Conservation (phyloP, 805 yeast species). For the Middelhovenomyces tepae region DNA sequence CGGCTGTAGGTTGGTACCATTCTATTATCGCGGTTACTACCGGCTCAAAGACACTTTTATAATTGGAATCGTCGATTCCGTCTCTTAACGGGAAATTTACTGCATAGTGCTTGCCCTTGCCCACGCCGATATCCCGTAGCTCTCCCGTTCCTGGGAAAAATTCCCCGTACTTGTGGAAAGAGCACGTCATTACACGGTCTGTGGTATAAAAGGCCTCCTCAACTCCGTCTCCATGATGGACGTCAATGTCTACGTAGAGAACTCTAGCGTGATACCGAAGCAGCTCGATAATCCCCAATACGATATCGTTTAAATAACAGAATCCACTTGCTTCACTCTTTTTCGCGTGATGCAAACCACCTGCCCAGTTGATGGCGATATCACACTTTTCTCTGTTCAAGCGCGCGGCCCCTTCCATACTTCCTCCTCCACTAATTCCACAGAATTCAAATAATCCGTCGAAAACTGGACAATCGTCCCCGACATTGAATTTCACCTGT, state of each 20-base stretch:
- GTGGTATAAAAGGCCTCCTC: conserved; percentile 95
- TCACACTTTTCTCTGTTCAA: conserved; percentile 80
- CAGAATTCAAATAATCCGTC: conserved; percentile 92
- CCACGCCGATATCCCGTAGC: conserved; percentile 80
- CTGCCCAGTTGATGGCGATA: conserved; percentile 93
- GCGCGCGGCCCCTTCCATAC: conserved; percentile 77
- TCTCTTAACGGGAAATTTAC: conserved; percentile 89
- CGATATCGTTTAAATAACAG: conserved; percentile 92
- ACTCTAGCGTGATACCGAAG: conserved; percentile 87
- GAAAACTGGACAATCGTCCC: conserved; percentile 92
- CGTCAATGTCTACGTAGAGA: conserved; percentile 85
- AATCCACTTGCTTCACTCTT: conserved; percentile 92
- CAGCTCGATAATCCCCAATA: conserved; percentile 74
- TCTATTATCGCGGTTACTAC: conserved; percentile 78
- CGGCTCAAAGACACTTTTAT: conserved; percentile 61
- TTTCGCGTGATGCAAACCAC: conserved; percentile 95
- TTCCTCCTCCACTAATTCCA: conserved; percentile 84
- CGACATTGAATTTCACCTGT: conserved; percentile 87
- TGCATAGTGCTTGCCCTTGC: conserved; percentile 80
- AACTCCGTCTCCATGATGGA: conserved; percentile 97
- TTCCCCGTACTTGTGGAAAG: conserved; percentile 93
- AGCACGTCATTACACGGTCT: conserved; percentile 92
- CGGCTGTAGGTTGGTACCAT: conserved; percentile 86
- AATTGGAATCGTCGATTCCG: conserved; percentile 91
- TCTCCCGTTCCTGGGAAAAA: conserved; percentile 98